Evolutionary conservation across 2,329 filamentous ascomycete genomes (phyloP).

Genomic region (Trichoderma brevicompactum): DNA sequence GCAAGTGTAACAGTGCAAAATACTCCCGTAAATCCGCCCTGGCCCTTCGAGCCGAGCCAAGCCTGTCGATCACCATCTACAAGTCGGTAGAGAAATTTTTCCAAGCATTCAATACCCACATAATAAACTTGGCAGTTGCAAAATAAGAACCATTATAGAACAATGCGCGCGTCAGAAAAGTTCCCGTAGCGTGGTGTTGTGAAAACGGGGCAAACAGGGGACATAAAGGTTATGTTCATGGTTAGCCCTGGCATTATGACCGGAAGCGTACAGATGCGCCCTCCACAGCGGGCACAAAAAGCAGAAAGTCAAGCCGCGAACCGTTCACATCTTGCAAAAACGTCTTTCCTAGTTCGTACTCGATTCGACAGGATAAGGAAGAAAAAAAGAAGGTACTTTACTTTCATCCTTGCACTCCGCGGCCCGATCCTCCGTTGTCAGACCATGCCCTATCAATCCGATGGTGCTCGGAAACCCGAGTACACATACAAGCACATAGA

Average conservation of each 20-base stretch:
- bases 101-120: neutral
- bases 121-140: slow-evolving; percentile 8
- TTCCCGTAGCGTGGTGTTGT: neutral
- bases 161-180: neutral
- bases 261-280: neutral
- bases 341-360: too few relatives aligned
- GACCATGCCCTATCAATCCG: neutral
- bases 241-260: neutral
- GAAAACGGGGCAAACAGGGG: neutral
- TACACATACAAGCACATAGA: neutral
- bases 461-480: neutral
- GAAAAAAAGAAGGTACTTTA: neutral
- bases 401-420: neutral
- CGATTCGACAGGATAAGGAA: too few relatives aligned
- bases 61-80: neutral
- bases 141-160: neutral
- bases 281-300: neutral
- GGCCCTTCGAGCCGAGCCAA: neutral
- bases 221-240: neutral
- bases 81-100: neutral
- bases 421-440: neutral
- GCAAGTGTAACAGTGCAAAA: neutral
- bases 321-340: neutral
- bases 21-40: neutral
- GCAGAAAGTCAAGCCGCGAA: neutral